These are phyloP conservation scores for Diutina neorugosa DNA, from an alignment of 1,139 yeast genomes.

Conservation along the genomic window DNA sequence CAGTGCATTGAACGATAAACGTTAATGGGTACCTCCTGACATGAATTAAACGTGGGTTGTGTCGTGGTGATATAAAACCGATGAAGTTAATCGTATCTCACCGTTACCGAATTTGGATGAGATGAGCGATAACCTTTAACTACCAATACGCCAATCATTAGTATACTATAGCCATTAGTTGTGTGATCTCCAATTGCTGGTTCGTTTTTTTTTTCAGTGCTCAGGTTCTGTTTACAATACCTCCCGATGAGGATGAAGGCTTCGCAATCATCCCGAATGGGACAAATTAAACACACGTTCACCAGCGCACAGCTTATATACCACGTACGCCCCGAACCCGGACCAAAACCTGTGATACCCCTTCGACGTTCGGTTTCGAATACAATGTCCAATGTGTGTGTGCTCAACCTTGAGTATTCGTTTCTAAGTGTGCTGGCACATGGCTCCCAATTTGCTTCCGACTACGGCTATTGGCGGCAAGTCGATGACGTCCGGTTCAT, in stretches of 20 bases:
- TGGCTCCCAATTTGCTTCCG: background rate
- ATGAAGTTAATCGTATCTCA: no score
- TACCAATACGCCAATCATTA: no score
- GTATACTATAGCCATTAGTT: background rate
- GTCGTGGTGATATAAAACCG: no score
- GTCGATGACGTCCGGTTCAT: background rate
- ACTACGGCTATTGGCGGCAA: slow-evolving; percentile 1
- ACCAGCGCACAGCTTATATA: background rate
- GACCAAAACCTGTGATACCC: background rate
- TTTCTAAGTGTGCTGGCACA: background rate
- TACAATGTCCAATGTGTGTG: slow-evolving; percentile 1
- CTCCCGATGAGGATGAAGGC: background rate
- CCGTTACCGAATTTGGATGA: no score
- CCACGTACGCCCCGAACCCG: background rate
- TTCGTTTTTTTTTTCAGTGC: background rate
- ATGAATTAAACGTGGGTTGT: no score
- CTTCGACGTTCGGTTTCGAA: background rate
- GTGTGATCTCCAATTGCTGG: background rate
- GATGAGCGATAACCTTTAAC: no score
- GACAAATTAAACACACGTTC: background rate
- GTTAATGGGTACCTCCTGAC: background rate
- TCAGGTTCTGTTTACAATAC: background rate
- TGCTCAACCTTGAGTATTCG: slow-evolving; percentile 1
- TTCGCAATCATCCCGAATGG: background rate
- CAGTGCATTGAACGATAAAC: background rate